A percentile compares a stretch with the other conserved stretches of the same genome.
Conservation (phyloP, 1,284 basidiomycete species). For the Mrakiaceae sp. region DNA sequence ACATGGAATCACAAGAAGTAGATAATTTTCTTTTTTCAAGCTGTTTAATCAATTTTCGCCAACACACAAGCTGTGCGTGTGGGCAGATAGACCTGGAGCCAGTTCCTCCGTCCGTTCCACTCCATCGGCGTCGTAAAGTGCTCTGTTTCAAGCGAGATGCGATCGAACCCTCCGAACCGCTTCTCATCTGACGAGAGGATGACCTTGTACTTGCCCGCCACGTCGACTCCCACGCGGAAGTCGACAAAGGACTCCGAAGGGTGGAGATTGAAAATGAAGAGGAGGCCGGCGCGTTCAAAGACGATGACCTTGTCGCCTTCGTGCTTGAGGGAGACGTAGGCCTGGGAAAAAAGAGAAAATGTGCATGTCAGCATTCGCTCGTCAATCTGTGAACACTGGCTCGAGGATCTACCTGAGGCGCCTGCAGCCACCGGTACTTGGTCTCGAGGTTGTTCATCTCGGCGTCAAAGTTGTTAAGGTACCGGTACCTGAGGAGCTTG, state of each 20-base stretch:
- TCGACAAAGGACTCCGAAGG: conserved; percentile 76
- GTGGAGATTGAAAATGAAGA: conserved; percentile 98
- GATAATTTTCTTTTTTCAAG: not conserved
- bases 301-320: conserved; percentile 85
- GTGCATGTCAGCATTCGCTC: not conserved
- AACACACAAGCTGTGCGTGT: conserved; percentile 12
- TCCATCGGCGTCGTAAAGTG: conserved; percentile 75
- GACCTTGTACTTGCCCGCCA: conserved; percentile 72
- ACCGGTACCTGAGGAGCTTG: conserved; percentile 70
- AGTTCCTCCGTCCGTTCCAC: conserved; percentile 88
- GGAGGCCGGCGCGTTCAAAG: conserved; percentile 79
- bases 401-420: conserved; percentile 51
- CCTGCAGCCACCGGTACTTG: conserved; percentile 70
- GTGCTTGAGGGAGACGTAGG: conserved; percentile 85
- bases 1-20: not conserved
- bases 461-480: conserved; percentile 82
- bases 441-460: conserved; percentile 84
- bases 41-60: conserved; percentile 2
- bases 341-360: conserved; percentile 37
- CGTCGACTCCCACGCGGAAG: conserved; percentile 84
- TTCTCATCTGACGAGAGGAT: conserved; percentile 76
- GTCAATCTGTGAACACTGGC: not conserved
- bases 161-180: conserved; percentile 77
- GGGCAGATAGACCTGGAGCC: conserved; percentile 10
- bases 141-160: conserved; percentile 53